Base-by-base conservation (phyloP, 768 basidiomycete species). In the Exidia glandulosa region DNA sequence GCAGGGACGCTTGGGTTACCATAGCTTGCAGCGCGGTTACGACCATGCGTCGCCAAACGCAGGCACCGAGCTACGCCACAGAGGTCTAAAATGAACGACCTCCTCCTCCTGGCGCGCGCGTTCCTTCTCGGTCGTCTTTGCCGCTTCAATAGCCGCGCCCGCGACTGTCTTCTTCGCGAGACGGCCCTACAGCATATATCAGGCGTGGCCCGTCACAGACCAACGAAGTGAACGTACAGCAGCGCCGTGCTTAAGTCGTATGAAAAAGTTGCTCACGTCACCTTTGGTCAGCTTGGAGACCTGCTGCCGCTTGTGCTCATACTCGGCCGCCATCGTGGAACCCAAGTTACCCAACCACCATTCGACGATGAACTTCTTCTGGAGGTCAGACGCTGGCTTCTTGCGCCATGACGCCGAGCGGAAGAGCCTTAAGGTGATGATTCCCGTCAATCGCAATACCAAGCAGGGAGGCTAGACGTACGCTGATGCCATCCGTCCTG, bases 221-320 rank as follows among this genome's bases (percentile, higher is more conserved):
- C n/a, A n/a, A n/a, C n/a, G n/a, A n/a, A n/a, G n/a, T n/a, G n/a
- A n/a, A 60, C 70, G 32, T 66, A 87, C 89, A 75, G 81, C 76
- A 33, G 87, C 87, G 29, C 90, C 90, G 66, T 92, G 85, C 67
- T 82, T 86, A 59, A 89, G 61, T 9, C 90, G 83, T 27, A 83
- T 83, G 62, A 94, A 86, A 50, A 92, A 83, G 63, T 85, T 84
- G 0, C 85, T 86, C 31, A 90, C 89, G 63, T 88, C 79, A 2
- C 91, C 91, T 69, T 89, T 91, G 1, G 82, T 90, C 65, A 94
- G 66, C 0, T 60, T 71, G 50, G 66, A 69, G 3, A 83, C 68
- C 12, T 32, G 32, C 60, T 48, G 32, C 14, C 58, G 4, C 16
- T 25, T n/a, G 30, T 59, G 34, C 48, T 70, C 72, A 32, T 74